These are phyloP conservation scores for Xylariaceae sp. DNA, from an alignment of 2,329 filamentous ascomycete species.

Conservation along the genomic window DNA sequence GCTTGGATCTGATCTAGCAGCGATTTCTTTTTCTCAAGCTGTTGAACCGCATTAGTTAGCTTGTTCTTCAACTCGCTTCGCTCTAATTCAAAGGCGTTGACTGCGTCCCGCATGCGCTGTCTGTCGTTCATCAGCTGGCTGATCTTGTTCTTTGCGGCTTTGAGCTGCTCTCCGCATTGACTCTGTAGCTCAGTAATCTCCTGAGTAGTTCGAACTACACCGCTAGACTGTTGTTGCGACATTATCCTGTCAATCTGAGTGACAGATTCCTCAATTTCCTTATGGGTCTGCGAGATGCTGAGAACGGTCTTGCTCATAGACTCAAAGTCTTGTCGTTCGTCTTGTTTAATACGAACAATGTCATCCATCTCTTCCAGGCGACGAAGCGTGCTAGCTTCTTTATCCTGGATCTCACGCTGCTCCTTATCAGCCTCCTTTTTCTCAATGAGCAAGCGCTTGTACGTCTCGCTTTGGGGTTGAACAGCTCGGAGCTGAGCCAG, in stretches of 20 bases:
- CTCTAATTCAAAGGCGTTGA: constrained; percentile 70
- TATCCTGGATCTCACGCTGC: constrained; percentile 53
- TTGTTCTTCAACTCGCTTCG: constrained; percentile 69
- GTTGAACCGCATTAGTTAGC: constrained; percentile 62
- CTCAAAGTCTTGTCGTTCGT: constrained; percentile 66
- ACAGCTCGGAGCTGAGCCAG: constrained; percentile 58
- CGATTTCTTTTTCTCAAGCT: constrained; percentile 74
- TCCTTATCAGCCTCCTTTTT: constrained; percentile 65
- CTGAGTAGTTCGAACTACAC: constrained; percentile 64
- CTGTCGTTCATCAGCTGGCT: constrained; percentile 62
- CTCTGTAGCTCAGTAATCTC: constrained; percentile 77
- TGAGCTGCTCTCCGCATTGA: constrained; percentile 60
- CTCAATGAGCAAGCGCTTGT: constrained; percentile 63
- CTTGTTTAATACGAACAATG: constrained; percentile 58
- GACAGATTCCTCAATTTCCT: constrained; percentile 67
- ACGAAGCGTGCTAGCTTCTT: constrained; percentile 55
- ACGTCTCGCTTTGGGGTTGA: constrained; percentile 67
- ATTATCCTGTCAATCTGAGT: constrained; percentile 69
- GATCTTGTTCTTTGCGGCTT: constrained; percentile 57
- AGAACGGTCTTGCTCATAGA: constrained; percentile 69
- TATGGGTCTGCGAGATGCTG: constrained; percentile 66
- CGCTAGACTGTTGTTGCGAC: constrained; percentile 66
- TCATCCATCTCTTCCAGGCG: constrained; percentile 64
- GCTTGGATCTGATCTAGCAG: constrained; percentile 68
- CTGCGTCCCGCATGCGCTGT: constrained; percentile 63